Conservation (phyloP, 306 rosid genomes). For the Malus sylvestris region DNA sequence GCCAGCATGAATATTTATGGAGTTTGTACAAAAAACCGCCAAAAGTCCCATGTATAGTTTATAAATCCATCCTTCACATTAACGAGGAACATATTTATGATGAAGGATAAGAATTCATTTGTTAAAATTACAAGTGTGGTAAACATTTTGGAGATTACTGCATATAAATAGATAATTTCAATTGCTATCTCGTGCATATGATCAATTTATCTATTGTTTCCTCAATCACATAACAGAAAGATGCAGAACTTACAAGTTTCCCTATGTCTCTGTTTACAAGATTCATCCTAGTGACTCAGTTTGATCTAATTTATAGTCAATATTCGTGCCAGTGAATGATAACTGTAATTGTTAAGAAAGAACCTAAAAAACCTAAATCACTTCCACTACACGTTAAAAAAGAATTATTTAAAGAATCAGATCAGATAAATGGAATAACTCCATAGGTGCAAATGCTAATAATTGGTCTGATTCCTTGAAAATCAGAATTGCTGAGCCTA, state of each 20-base stretch:
- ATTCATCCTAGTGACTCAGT: not conserved
- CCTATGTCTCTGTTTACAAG: not conserved
- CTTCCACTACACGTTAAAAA: not conserved
- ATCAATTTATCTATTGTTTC: not conserved
- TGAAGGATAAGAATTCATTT: not conserved
- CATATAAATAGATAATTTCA: not conserved
- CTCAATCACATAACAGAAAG: no score
- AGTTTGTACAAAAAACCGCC: constrained; percentile 96
- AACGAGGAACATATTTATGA: not conserved
- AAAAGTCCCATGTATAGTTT: constrained; percentile 91
- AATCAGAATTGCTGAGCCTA: not conserved
- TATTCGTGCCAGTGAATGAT: not conserved
- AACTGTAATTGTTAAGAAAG: not conserved
- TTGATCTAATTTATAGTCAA: not conserved
- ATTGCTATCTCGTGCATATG: not conserved
- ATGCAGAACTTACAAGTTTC: not conserved
- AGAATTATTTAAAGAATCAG: not conserved
- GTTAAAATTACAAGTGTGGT: not conserved
- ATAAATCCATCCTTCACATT: constrained; percentile 70
- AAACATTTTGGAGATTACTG: not conserved
- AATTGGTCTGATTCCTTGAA: not conserved
- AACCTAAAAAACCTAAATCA: no score
- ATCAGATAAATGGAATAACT: not conserved
- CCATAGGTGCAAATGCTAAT: not conserved
- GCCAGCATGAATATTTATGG: constrained; percentile 93